phyloP scores from a whole-genome alignment of 164 flowering plant species.

The Nelumbo lutea region DNA sequence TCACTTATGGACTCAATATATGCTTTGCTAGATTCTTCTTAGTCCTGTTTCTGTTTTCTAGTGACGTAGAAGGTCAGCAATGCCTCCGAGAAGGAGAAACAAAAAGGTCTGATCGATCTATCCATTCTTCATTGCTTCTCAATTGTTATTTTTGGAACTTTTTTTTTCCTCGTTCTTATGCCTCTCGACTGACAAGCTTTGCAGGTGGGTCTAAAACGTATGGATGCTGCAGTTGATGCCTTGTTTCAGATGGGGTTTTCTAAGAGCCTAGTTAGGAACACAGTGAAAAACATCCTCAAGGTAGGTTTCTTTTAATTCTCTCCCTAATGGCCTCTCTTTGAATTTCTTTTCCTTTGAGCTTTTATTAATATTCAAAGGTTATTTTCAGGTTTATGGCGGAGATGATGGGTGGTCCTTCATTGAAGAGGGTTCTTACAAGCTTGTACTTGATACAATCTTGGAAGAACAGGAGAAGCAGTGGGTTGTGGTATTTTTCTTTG shows the following conservation, averaged over 20 bases:
- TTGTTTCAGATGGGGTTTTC: slow-evolving; percentile 29
- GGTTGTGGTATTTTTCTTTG: not conserved
- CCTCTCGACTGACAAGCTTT: not conserved
- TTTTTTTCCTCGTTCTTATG: not conserved
- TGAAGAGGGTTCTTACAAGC: slow-evolving; percentile 43
- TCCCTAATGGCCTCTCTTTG: not conserved
- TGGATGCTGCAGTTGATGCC: slow-evolving; percentile 38
- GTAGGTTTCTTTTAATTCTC: slow-evolving; percentile 9
- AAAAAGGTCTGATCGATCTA: not conserved
- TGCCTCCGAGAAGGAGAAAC: not conserved
- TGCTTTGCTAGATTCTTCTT: too few relatives aligned
- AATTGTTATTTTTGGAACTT: not conserved
- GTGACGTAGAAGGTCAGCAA: not conserved
- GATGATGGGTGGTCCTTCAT: slow-evolving; percentile 51
- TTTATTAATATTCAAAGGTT: not conserved
- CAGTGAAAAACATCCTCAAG: slow-evolving; percentile 25
- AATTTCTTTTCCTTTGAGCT: not conserved
- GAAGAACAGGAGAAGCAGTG: slow-evolving; percentile 23
- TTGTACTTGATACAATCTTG: slow-evolving; percentile 38
- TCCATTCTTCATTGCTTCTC: not conserved
- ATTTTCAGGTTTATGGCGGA: slow-evolving; percentile 33
- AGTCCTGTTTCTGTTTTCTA: not conserved
- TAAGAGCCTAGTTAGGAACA: slow-evolving; percentile 10
- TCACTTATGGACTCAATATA: too few relatives aligned
- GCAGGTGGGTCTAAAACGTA: slow-evolving; percentile 25